A percentile compares a stretch with the other conserved stretches of the same genome.
These are phyloP conservation scores for Aspergillus sp. DNA, from an alignment of 2,329 filamentous ascomycete species.

Conservation along the genomic window DNA sequence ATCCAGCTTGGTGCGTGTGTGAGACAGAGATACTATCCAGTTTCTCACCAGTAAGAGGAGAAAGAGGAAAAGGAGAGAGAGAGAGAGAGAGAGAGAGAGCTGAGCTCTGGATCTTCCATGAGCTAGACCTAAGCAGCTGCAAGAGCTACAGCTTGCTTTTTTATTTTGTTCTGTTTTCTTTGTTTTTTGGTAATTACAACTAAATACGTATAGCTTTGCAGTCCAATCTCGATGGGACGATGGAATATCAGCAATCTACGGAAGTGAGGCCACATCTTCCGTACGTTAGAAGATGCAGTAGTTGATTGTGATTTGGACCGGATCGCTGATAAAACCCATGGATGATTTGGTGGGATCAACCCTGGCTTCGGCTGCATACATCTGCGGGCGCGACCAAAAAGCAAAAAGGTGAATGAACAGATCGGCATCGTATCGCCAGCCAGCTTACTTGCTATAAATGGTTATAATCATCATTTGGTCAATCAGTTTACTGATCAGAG, in stretches of 20 bases:
- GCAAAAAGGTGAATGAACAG: not conserved
- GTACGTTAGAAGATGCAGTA: not conserved
- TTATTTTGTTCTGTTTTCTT: too few relatives aligned
- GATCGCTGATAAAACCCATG: not conserved
- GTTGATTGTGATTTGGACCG: not conserved
- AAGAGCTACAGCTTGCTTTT: not conserved
- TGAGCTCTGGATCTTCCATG: not conserved
- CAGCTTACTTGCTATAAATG: not conserved
- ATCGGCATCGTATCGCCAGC: not conserved
- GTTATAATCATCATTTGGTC: not conserved
- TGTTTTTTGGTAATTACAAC: too few relatives aligned
- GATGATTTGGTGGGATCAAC: not conserved
- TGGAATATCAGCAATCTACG: not conserved
- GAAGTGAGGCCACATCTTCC: not conserved
- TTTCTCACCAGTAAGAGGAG: too few relatives aligned
- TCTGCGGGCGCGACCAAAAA: not conserved
- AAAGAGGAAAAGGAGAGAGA: too few relatives aligned
- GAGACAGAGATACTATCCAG: not conserved
- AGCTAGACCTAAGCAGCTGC: not conserved
- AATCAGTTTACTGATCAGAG: not conserved
- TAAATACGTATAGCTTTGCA: not conserved
- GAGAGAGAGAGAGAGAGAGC: not conserved
- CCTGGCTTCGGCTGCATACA: slow-evolving; percentile 1
- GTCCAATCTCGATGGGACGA: not conserved
- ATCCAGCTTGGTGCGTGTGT: too few relatives aligned